Percentiles rank a stretch among this genome's conserved stretches.
Conservation (phyloP, 768 basidiomycete genomes). For the Candolleomyces eurysporus region DNA sequence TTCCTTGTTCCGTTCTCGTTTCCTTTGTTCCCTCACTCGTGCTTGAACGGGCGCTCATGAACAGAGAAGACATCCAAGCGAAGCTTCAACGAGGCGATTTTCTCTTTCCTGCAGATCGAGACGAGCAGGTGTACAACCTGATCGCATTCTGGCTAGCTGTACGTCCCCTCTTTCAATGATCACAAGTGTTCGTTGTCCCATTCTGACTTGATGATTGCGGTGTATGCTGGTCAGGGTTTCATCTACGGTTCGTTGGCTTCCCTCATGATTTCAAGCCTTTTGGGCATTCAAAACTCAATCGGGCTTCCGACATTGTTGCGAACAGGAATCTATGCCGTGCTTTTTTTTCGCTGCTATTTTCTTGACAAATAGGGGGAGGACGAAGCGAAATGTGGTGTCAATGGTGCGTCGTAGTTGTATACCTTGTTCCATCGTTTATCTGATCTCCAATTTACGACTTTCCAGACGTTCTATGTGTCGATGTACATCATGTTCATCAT, state of each 20-base stretch:
- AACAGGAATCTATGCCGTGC: neutral
- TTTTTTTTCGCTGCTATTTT: neutral
- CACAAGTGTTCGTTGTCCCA: neutral
- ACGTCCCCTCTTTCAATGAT: neutral
- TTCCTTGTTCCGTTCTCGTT: no score
- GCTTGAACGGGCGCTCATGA: no score
- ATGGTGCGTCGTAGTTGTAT: neutral
- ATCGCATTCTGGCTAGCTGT: conserved; percentile 2
- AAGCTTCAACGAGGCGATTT: neutral
- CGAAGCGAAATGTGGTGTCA: conserved; percentile 1
- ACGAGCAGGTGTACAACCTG: neutral
- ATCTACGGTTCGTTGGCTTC: neutral
- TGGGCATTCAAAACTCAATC: no score
- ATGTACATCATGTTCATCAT: conserved; percentile 4
- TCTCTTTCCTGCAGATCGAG: neutral
- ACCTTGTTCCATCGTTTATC: no score
- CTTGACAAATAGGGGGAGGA: neutral
- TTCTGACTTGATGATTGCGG: no score
- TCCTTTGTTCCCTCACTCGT: no score
- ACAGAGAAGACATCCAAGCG: no score
- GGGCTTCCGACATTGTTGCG: no score
- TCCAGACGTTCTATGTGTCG: conserved; percentile 3
- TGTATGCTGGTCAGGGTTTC: neutral
- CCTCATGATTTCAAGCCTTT: neutral
- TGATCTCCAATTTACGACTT: neutral